Conservation (phyloP, 805 yeast species). For the Metschnikowia lachancei region DNA sequence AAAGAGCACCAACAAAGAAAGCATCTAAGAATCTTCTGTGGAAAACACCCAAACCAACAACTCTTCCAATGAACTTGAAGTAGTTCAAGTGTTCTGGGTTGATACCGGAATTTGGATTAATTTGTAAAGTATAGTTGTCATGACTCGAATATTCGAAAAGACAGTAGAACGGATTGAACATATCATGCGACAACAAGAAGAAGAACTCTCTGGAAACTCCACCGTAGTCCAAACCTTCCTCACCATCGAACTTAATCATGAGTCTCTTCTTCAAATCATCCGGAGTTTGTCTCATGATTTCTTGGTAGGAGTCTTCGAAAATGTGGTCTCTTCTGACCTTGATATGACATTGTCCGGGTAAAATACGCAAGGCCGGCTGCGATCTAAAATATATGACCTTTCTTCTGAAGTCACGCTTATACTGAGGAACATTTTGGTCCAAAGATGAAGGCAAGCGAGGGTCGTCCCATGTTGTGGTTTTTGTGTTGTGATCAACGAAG, state of each 20-base stretch:
- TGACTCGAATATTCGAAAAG: slow-evolving; percentile 96
- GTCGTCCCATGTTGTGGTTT: slow-evolving; percentile 99
- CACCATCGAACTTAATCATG: slow-evolving; percentile 98
- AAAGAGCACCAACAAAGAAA: slow-evolving; percentile 95
- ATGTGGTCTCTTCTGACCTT: slow-evolving; percentile 96
- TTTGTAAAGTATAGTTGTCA: slow-evolving; percentile 96
- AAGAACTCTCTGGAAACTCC: slow-evolving; percentile 98
- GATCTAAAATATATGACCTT: slow-evolving; percentile 96
- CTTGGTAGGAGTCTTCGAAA: slow-evolving; percentile 97
- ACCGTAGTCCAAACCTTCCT: slow-evolving; percentile 99
- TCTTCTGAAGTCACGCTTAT: slow-evolving; percentile 97
- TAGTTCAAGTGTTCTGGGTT: slow-evolving; percentile 98
- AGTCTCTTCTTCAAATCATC: slow-evolving; percentile 95
- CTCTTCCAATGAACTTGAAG: slow-evolving; percentile 97
- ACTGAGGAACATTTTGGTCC: slow-evolving; percentile 98
- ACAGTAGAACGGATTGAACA: slow-evolving; percentile 98
- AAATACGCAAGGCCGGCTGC: slow-evolving; percentile 93
- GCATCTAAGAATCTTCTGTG: slow-evolving; percentile 97
- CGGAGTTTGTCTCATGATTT: slow-evolving; percentile 97
- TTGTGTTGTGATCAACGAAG: slow-evolving; percentile 98
- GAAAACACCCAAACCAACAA: slow-evolving; percentile 96
- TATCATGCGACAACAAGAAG: slow-evolving; percentile 93
- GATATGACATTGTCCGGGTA: slow-evolving; percentile 98
- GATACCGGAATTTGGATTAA: slow-evolving; percentile 94
- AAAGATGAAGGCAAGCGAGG: slow-evolving; percentile 96